Evolutionary conservation across 495 filamentous ascomycete genomes (phyloP), one percentile per base, ranked within the genome.

Genomic region (Jackrogersella multiformis): DNA sequence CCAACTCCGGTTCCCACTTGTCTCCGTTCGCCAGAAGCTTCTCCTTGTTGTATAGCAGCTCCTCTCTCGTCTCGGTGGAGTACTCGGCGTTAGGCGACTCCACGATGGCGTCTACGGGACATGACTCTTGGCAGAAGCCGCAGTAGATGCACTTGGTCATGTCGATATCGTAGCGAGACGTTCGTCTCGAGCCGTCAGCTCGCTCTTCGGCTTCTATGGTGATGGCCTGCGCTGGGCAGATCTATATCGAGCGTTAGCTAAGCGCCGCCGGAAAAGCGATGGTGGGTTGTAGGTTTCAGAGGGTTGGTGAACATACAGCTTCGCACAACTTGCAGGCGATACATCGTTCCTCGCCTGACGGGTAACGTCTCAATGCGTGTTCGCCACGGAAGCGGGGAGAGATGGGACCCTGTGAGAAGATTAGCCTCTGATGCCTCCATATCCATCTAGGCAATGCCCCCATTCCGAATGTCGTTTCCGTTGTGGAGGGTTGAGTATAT

Each of bases 111-210:
- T 99, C 95, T 28, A 98, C 95, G 26, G 95, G 95, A 80, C 95
- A 99, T 67, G 92, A 96, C 84, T 99, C 95, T 81, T 99, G 95
- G 85, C 95, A 99, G 84, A 96, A 96, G 12, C 95, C 95, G 77
- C 95, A 99, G 86, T 98, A 99, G 77, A 99, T 99, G 81, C 95
- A 99, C 84, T 99, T 99, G 75, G 95, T 98, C 95, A 99, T 99
- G 84, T 99, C 95, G 77, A 99, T 97, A 81, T 99, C 95, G 81
- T 99, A 99, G 75, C 94, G 88, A 52, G 94, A 97, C 46, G 95
- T 99, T 72, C 95, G 87, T 74, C 95, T 86, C 70, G 91, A 95
- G 42, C 95, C 95, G 73, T 99, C 95, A 73, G 89, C 91, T 79
- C 95, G 93, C 82, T 99, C 95, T 74, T 99, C 95, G 45, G 95